These are phyloP conservation scores for Dioscorea zingiberensis DNA, from an alignment of 106 monocot genomes.

Conservation along the genomic window DNA sequence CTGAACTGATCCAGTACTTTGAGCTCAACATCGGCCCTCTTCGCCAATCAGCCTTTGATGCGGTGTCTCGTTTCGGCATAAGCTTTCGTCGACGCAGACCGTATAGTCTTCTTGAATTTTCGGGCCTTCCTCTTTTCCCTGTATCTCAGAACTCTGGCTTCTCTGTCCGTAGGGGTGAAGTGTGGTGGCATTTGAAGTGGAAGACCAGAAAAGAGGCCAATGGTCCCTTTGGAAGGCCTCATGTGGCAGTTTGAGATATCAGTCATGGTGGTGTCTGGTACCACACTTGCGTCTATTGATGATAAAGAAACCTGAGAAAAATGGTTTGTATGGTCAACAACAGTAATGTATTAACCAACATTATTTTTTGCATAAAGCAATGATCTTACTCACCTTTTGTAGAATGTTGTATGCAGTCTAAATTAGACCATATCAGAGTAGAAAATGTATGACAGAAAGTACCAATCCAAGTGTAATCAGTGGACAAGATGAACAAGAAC, in stretches of 20 bases:
- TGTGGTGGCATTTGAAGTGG: slow-evolving; percentile 21
- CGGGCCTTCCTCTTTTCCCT: slow-evolving; percentile 72
- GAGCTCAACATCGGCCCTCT: slow-evolving; percentile 47
- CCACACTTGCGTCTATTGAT: slow-evolving; percentile 40
- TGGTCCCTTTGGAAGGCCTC: slow-evolving; percentile 29
- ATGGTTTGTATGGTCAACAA: neutral
- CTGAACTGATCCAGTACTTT: slow-evolving; percentile 51
- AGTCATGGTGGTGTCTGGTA: slow-evolving; percentile 27
- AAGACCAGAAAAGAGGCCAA: slow-evolving; percentile 45
- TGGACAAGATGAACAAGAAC: neutral
- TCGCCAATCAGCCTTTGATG: slow-evolving; percentile 70
- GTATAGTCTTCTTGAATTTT: slow-evolving; percentile 67
- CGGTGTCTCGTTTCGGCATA: slow-evolving; percentile 67
- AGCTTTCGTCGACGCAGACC: slow-evolving; percentile 74
- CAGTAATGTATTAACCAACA: too few species aligned
- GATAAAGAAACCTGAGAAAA: slow-evolving; percentile 40
- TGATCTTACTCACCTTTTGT: too few species aligned
- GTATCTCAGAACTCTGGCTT: slow-evolving; percentile 68
- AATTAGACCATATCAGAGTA: too few species aligned
- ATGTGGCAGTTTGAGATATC: slow-evolving; percentile 20
- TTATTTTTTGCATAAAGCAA: too few species aligned
- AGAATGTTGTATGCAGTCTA: too few species aligned
- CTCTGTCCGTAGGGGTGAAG: slow-evolving; percentile 43
- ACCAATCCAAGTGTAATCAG: too few species aligned
- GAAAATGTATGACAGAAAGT: too few species aligned